These are phyloP conservation scores for Dactylellina haptotyla DNA, from an alignment of 2,329 filamentous ascomycete species.

Conservation along the genomic window DNA sequence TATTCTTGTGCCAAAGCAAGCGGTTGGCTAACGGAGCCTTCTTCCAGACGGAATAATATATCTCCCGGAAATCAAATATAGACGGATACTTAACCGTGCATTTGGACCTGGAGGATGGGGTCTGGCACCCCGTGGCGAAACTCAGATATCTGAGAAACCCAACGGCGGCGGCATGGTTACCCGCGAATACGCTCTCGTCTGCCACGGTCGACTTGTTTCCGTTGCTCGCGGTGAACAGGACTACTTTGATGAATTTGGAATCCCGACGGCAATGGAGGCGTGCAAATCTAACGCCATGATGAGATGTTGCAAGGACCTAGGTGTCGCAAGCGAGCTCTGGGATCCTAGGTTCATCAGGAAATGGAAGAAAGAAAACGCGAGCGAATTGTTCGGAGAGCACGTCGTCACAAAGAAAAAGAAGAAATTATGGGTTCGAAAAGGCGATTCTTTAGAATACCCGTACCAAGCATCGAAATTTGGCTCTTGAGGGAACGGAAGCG, in stretches of 20 bases:
- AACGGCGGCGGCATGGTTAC: conserved; percentile 71
- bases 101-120: conserved; percentile 98
- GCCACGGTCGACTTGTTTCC: conserved; percentile 85
- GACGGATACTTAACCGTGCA: conserved; percentile 84
- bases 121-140: conserved; percentile 84
- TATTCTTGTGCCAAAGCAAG: no score
- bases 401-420: conserved; percentile 84
- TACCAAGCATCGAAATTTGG: conserved; percentile 48
- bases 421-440: conserved; percentile 86
- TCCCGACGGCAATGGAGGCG: conserved; percentile 93
- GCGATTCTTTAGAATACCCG: conserved; percentile 70
- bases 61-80: conserved; percentile 97
- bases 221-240: conserved; percentile 94
- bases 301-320: conserved; percentile 97
- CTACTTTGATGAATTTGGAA: conserved; percentile 88
- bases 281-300: conserved; percentile 98
- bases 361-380: conserved; percentile 78
- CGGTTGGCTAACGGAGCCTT: no score
- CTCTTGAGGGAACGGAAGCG: conserved; percentile 8
- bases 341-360: conserved; percentile 88
- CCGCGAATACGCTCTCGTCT: conserved; percentile 91
- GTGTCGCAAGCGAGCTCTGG: conserved; percentile 94
- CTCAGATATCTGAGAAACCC: conserved; percentile 81
- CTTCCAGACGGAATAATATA: conserved; percentile 87
- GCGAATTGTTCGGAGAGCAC: conserved; percentile 92